phyloP scores from a whole-genome alignment of 2,329 filamentous ascomycete genomes.

The Gyromitra esculenta region DNA sequence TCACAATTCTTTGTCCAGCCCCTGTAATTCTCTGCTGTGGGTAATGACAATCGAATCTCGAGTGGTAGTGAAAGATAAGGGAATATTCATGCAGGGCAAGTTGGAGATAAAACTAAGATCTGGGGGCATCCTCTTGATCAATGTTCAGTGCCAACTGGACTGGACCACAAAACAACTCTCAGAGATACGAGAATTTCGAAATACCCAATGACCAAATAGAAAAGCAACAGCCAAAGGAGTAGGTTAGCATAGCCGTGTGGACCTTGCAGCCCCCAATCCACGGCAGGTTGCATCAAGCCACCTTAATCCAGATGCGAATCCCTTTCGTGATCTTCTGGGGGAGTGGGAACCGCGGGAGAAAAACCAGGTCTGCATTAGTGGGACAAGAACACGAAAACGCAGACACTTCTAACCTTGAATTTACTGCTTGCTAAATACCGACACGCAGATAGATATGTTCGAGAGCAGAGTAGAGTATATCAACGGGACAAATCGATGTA shows the following conservation, averaged over 20 bases:
- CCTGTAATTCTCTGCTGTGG: neutral
- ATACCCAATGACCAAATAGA: neutral
- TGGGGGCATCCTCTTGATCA: conserved; percentile 35
- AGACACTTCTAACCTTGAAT: conserved; percentile 32
- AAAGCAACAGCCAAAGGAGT: conserved; percentile 4
- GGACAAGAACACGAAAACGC: conserved; percentile 14
- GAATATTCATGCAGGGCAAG: conserved; percentile 29
- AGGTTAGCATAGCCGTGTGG: conserved; percentile 1
- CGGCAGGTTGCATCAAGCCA: conserved; percentile 11
- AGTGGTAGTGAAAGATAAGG: conserved; percentile 28
- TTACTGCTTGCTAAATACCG: neutral
- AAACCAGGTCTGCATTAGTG: conserved; percentile 10
- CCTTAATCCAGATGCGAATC: conserved; percentile 37
- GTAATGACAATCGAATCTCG: neutral
- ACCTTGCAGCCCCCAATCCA: neutral
- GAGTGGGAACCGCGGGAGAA: neutral
- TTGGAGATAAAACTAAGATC: conserved; percentile 26
- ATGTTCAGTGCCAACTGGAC: conserved; percentile 28
- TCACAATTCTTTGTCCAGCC: neutral
- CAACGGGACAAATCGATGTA: neutral
- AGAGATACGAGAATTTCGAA: conserved; percentile 35
- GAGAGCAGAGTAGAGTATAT: conserved; percentile 10
- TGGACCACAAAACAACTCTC: conserved; percentile 36
- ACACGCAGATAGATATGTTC: neutral
- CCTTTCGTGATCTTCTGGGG: conserved; percentile 26